phyloP scores from a whole-genome alignment of 2,329 filamentous ascomycete genomes.

The Graphium sp. region DNA sequence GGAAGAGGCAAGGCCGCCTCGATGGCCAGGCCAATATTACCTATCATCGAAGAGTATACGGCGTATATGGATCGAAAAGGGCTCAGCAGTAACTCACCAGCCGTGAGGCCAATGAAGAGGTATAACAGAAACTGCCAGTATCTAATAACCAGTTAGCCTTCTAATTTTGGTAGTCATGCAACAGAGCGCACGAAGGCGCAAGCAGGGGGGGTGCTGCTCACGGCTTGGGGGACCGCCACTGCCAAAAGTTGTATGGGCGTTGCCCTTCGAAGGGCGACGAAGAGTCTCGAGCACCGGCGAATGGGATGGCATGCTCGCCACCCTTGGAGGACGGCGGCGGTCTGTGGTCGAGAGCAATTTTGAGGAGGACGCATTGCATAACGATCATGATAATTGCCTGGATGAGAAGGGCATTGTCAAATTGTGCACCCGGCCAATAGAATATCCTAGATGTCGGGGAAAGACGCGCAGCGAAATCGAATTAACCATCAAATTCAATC shows the following conservation, averaged over 20 bases:
- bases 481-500: too few relatives aligned
- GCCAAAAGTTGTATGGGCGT: constrained; percentile 67
- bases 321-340: constrained; percentile 41
- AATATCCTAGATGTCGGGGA: constrained; percentile 32
- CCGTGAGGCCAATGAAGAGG: constrained; percentile 42
- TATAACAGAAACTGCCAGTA: constrained; percentile 69
- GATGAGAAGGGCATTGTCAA: constrained; percentile 44
- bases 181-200: not conserved
- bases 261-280: constrained; percentile 15
- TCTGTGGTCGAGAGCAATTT: constrained; percentile 53
- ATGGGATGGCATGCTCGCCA: constrained; percentile 43
- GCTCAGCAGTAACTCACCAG: constrained; percentile 51
- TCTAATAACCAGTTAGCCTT: constrained; percentile 15
- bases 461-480: not conserved
- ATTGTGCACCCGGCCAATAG: constrained; percentile 51
- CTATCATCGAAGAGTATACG: constrained; percentile 50
- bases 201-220: constrained; percentile 16
- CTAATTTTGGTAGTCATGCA: not conserved
- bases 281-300: constrained; percentile 22
- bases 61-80: constrained; percentile 39
- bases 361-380: constrained; percentile 46
- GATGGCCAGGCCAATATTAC: constrained; percentile 59
- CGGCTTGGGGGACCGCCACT: constrained; percentile 58
- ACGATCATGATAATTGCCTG: constrained; percentile 50
- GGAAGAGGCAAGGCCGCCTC: constrained; percentile 72